Evolutionary conservation across 352 stramenopile species (phyloP).

Genomic region (Pythium utonaiense): DNA sequence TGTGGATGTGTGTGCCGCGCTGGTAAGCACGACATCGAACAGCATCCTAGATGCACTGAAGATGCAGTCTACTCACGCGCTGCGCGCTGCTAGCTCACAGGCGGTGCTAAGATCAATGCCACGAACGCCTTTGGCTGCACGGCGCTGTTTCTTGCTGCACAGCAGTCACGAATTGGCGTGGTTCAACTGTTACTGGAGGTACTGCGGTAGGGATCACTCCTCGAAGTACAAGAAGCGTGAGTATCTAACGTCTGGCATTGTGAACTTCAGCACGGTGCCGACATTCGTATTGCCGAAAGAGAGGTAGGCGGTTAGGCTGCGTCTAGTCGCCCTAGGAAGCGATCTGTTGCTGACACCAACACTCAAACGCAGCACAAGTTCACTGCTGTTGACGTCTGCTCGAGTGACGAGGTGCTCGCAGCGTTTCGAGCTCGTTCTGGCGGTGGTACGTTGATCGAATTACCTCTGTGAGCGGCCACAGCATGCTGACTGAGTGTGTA

Average conservation of each 20-base stretch:
- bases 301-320: constrained; percentile 29
- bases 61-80: too few relatives aligned
- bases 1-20: constrained; percentile 27
- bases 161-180: constrained; percentile 46
- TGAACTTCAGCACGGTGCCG: constrained; percentile 39
- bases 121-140: constrained; percentile 58
- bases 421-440: constrained; percentile 41
- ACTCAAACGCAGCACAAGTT: constrained; percentile 38
- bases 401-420: constrained; percentile 34
- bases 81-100: constrained; percentile 22
- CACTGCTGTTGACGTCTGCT: constrained; percentile 61
- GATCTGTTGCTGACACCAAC: too few relatives aligned
- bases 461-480: not conserved
- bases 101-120: constrained; percentile 52
- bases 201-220: not conserved
- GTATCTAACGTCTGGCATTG: not conserved
- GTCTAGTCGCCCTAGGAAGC: too few relatives aligned
- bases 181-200: constrained; percentile 57
- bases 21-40: constrained; percentile 27
- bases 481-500: not conserved
- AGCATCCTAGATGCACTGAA: not conserved
- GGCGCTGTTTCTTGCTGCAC: constrained; percentile 62
- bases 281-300: constrained; percentile 43
- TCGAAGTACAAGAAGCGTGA: not conserved
- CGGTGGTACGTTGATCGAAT: constrained; percentile 27